Percentiles rank a stretch among this genome's conserved stretches.
Conservation (phyloP, 2,329 filamentous ascomycete genomes). For the Seiridium unicorne region DNA sequence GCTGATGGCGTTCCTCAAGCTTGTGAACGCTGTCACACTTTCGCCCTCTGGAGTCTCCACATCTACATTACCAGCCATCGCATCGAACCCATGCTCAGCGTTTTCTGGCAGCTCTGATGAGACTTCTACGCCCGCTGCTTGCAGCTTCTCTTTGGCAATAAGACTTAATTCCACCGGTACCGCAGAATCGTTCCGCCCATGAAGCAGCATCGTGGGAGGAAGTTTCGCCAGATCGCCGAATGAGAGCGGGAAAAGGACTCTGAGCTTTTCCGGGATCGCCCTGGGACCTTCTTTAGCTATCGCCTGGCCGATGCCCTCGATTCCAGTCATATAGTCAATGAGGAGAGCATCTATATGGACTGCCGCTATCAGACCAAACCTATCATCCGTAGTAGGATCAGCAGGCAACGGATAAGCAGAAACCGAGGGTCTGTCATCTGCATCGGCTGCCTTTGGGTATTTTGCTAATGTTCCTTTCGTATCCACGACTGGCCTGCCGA, state of each 20-base stretch:
- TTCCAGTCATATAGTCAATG: conserved; percentile 11
- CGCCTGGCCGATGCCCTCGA: conserved; percentile 2
- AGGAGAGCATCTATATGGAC: conserved; percentile 12
- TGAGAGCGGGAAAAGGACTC: background rate
- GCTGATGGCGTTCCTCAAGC: background rate
- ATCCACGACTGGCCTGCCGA: conserved; percentile 2
- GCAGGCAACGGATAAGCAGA: conserved; percentile 3
- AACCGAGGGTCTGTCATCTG: conserved; percentile 6
- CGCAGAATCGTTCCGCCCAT: conserved; percentile 8
- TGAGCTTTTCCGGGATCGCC: background rate
- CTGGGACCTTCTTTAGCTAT: background rate
- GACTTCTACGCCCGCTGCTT: background rate
- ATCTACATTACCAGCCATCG: background rate
- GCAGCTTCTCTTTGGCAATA: background rate
- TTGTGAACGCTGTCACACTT: background rate
- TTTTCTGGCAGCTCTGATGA: background rate
- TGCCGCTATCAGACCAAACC: conserved; percentile 1
- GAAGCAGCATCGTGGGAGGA: conserved; percentile 2
- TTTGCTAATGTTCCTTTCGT: background rate
- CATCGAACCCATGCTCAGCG: conserved; percentile 1
- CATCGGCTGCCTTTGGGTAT: conserved; percentile 1
- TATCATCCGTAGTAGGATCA: conserved; percentile 3
- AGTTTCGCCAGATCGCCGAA: background rate
- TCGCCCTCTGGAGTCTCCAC: conserved; percentile 4
- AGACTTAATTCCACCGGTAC: conserved; percentile 7